Conservation (phyloP, 495 filamentous ascomycete genomes). For the Penicillium coprophilum region DNA sequence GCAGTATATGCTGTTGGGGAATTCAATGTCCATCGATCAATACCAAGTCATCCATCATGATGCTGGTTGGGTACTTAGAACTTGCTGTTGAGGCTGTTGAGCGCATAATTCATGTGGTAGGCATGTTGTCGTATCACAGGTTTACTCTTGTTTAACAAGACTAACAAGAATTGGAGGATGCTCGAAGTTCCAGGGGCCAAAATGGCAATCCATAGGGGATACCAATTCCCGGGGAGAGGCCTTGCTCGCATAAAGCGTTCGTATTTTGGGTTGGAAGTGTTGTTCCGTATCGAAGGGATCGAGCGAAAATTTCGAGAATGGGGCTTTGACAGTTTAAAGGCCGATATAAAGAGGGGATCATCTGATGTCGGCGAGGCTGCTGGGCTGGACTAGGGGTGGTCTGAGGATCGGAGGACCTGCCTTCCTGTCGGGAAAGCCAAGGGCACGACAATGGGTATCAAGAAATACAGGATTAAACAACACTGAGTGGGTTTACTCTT, state of each 20-base stretch:
- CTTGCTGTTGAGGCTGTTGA: neutral
- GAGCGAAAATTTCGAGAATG: neutral
- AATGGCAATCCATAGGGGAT: neutral
- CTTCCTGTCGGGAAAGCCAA: neutral
- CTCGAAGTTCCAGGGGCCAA: neutral
- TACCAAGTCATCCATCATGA: neutral
- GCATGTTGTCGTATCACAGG: too few relatives aligned
- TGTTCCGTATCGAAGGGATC: neutral
- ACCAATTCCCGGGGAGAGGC: neutral
- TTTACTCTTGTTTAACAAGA: too few relatives aligned
- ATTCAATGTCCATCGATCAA: neutral
- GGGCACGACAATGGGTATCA: slow-evolving; percentile 1
- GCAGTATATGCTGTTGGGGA: neutral
- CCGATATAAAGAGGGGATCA: neutral
- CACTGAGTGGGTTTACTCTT: slow-evolving; percentile 16
- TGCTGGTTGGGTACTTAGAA: neutral
- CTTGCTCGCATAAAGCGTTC: neutral
- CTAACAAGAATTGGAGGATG: neutral
- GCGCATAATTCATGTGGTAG: neutral
- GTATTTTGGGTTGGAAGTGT: neutral
- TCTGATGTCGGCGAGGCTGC: neutral
- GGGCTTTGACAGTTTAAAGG: neutral
- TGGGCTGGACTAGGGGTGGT: neutral
- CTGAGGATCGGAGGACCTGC: neutral
- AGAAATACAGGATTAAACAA: slow-evolving; percentile 3